Evolutionary conservation across 345 rosid genomes (phyloP).

Genomic region (Citrus trifoliata): DNA sequence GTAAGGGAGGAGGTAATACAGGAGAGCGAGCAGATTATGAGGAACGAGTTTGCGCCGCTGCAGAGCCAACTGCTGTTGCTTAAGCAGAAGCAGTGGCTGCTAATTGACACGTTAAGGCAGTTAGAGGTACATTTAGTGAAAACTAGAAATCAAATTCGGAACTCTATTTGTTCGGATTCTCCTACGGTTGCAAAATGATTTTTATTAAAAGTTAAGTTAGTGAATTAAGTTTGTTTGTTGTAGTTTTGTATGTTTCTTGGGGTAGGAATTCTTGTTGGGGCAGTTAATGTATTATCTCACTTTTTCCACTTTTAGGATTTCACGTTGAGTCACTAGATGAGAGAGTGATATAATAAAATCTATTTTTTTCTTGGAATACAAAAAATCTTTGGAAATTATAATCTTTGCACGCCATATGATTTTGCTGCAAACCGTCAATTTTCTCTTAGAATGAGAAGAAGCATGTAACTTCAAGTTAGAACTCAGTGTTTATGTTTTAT

Average conservation of each 20-base stretch:
- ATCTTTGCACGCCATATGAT: not conserved
- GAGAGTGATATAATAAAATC: not conserved
- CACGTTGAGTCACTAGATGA: not conserved
- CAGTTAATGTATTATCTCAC: not conserved
- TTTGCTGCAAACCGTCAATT: not conserved
- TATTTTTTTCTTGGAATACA: not conserved
- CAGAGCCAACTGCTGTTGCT: constrained; percentile 72
- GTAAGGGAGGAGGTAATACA: constrained; percentile 67
- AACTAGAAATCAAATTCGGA: constrained; percentile 17
- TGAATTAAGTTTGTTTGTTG: not conserved
- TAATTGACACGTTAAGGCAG: constrained; percentile 80
- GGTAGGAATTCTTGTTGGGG: not conserved
- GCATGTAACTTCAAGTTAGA: not conserved
- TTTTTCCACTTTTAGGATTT: not conserved
- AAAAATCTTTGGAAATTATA: not conserved
- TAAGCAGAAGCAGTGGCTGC: constrained; percentile 87
- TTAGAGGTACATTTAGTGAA: constrained; percentile 69
- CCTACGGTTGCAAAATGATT: constrained; percentile 9
- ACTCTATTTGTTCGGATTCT: constrained; percentile 7
- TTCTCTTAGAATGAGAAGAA: not conserved
- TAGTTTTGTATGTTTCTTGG: not conserved
- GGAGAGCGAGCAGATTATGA: constrained; percentile 91
- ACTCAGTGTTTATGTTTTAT: not conserved
- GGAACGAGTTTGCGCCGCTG: constrained; percentile 59
- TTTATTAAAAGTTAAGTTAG: not conserved